A percentile compares a stretch with the other conserved stretches of the same genome.
Conservation (phyloP, 177 flowering plant genomes). For the Vitis hybrid region DNA sequence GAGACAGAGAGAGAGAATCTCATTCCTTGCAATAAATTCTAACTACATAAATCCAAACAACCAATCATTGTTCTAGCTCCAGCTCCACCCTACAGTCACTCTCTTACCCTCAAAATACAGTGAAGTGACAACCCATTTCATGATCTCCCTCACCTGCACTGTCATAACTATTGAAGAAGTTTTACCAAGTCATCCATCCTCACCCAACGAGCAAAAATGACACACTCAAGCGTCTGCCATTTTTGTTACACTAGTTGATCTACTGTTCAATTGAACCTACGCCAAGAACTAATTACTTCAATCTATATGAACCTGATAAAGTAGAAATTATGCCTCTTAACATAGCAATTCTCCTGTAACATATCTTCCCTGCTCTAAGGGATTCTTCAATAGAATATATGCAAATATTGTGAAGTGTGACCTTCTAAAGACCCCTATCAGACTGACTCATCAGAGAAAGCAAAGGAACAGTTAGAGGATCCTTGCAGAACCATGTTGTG, state of each 20-base stretch:
- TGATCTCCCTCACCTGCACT: background rate
- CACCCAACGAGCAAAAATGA: background rate
- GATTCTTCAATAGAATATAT: conserved; percentile 8
- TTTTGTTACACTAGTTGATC: background rate
- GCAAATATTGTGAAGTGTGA: background rate
- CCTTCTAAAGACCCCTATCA: background rate
- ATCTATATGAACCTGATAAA: conserved; percentile 1
- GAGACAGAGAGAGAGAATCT: conserved; percentile 23
- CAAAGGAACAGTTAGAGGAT: conserved; percentile 79
- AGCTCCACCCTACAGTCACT: conserved; percentile 10
- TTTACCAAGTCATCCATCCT: no score
- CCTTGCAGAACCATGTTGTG: conserved; percentile 45
- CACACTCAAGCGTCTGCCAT: background rate
- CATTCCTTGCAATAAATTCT: conserved; percentile 25
- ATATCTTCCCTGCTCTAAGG: conserved; percentile 4
- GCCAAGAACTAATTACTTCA: conserved; percentile 15
- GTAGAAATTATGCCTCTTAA: conserved; percentile 2
- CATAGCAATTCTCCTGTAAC: no score
- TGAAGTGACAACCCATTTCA: conserved; percentile 8
- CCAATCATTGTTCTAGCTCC: conserved; percentile 41
- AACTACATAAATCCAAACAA: conserved; percentile 20
- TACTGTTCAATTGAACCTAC: background rate
- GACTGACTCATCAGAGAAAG: conserved; percentile 60
- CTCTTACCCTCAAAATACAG: conserved; percentile 16
- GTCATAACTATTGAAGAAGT: background rate